A percentile compares a stretch with the other conserved stretches of the same genome.
phyloP scores from a whole-genome alignment of 768 basidiomycete genomes.

The Dacryopinax spathularia region DNA sequence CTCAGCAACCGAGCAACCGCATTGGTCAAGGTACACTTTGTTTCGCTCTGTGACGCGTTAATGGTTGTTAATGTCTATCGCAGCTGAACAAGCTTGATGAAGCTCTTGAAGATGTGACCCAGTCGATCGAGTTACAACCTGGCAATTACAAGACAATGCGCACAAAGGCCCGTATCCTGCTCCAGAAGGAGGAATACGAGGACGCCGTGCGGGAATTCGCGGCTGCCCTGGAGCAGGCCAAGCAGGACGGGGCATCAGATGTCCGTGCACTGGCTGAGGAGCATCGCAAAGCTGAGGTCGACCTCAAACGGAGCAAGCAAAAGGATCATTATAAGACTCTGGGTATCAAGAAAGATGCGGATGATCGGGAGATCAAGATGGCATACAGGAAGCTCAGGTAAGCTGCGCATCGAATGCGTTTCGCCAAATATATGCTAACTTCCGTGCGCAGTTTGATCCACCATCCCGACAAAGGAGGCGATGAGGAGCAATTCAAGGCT shows the following conservation, averaged over 20 bases:
- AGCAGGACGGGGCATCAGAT: conserved; percentile 36
- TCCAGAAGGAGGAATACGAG: conserved; percentile 63
- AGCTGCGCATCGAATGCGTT: too few relatives aligned
- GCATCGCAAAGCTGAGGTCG: conserved; percentile 67
- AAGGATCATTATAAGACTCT: conserved; percentile 84
- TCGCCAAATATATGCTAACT: too few relatives aligned
- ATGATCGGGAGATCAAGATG: conserved; percentile 60
- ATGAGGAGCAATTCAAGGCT: conserved; percentile 92
- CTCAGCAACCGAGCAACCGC: conserved; percentile 77
- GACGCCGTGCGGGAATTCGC: conserved; percentile 61
- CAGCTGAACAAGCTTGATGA: conserved; percentile 53
- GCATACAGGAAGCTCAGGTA: conserved; percentile 66
- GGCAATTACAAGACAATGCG: conserved; percentile 73
- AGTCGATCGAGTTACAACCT: conserved; percentile 46
- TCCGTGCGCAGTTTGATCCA: conserved; percentile 6
- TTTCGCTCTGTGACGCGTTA: neutral
- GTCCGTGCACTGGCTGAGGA: conserved; percentile 27
- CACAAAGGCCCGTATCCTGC: conserved; percentile 66
- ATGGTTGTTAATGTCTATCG: neutral
- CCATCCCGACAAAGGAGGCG: conserved; percentile 53
- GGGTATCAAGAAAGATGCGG: conserved; percentile 15
- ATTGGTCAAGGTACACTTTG: conserved; percentile 45
- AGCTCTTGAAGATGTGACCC: conserved; percentile 56
- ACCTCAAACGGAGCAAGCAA: conserved; percentile 72
- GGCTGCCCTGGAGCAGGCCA: conserved; percentile 58